Percentiles rank a stretch among this genome's conserved stretches.
phyloP scores from a whole-genome alignment of 2,329 filamentous ascomycete genomes.

The Pestalotiopsis sp. region DNA sequence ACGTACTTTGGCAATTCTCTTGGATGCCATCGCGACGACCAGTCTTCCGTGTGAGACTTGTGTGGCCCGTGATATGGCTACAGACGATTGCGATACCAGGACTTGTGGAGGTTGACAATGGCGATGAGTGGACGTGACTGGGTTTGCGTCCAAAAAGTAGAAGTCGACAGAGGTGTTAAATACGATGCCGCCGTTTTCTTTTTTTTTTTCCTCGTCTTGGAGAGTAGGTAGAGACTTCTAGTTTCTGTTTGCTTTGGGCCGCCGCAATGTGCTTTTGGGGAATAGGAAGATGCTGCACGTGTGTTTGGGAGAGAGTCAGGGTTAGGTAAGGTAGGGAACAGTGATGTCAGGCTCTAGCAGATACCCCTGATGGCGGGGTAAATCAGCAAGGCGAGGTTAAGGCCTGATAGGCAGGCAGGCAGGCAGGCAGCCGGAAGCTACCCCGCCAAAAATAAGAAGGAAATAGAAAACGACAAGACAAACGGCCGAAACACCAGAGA shows the following conservation, averaged over 20 bases:
- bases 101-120: neutral
- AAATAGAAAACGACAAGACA: too few relatives aligned
- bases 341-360: neutral
- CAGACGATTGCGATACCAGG: neutral
- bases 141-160: neutral
- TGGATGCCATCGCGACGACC: slow-evolving; percentile 24
- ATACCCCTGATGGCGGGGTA: neutral
- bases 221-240: neutral
- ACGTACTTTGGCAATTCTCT: slow-evolving; percentile 31
- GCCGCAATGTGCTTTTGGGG: neutral
- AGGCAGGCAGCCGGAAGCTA: neutral
- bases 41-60: neutral
- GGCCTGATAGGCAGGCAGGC: neutral
- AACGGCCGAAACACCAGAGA: too few relatives aligned
- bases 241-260: neutral
- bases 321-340: neutral
- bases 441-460: neutral
- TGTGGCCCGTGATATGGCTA: neutral
- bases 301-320: neutral
- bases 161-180: neutral
- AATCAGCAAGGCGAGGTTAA: neutral
- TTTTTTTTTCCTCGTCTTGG: neutral
- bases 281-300: neutral
- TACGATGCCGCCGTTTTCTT: neutral
- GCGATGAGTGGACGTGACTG: neutral